These are phyloP conservation scores for Yamadazyma endophytica DNA, from an alignment of 805 yeast genomes.

Conservation along the genomic window DNA sequence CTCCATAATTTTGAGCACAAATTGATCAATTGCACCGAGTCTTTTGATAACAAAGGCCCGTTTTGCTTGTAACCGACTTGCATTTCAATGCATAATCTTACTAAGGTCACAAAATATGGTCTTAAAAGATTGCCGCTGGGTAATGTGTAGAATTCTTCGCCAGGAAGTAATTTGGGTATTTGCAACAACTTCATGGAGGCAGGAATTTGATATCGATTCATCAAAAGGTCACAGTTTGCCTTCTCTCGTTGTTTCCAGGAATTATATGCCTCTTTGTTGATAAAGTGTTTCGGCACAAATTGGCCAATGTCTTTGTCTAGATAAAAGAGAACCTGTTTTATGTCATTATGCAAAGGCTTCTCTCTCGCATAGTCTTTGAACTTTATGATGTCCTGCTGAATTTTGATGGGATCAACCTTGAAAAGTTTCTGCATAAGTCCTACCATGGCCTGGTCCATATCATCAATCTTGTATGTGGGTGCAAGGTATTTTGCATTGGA, in stretches of 20 bases:
- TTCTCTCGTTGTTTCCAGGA: conserved; percentile 32
- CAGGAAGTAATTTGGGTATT: conserved; percentile 27
- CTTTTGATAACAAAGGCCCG: conserved; percentile 31
- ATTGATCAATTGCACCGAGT: conserved; percentile 39
- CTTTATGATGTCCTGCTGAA: conserved; percentile 53
- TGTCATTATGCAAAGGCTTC: conserved; percentile 33
- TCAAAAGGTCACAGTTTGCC: conserved; percentile 18
- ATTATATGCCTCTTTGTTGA: conserved; percentile 17
- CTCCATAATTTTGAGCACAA: conserved; percentile 57
- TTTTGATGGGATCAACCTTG: conserved; percentile 37
- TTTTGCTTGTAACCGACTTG: conserved; percentile 9
- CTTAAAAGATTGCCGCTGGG: conserved; percentile 33
- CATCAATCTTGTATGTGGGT: conserved; percentile 52
- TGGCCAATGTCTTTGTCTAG: conserved; percentile 42
- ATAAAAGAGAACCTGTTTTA: conserved; percentile 28
- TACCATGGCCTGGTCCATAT: conserved; percentile 47
- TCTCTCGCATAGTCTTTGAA: conserved; percentile 39
- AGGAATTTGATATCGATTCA: conserved; percentile 28
- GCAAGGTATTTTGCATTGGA: conserved; percentile 20
- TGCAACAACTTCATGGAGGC: conserved; percentile 26
- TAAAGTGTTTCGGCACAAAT: conserved; percentile 20
- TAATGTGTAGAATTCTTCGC: conserved; percentile 34
- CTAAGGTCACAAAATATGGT: conserved; percentile 35
- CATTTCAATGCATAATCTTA: conserved; percentile 35
- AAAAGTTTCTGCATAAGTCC: conserved; percentile 47